Evolutionary conservation across 192 early-diverging fungal species (phyloP).

Genomic region (Blastocladiella britannica): DNA sequence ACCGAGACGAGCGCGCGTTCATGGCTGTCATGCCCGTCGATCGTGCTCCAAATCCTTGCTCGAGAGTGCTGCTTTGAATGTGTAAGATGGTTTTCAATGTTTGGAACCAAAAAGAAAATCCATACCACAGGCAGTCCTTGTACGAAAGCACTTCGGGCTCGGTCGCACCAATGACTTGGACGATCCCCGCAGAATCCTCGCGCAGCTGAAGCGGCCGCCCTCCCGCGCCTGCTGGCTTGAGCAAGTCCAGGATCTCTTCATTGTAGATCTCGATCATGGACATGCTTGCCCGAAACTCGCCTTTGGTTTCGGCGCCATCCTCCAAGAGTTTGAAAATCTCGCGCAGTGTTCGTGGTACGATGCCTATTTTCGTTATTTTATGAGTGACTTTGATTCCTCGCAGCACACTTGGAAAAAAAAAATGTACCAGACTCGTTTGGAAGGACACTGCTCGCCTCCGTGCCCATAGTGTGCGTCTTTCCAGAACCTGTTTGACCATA

Average conservation of each 20-base stretch:
- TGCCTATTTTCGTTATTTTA: slow-evolving; percentile 11
- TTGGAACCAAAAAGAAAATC: not conserved
- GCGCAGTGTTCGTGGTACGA: slow-evolving; percentile 43
- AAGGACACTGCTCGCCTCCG: slow-evolving; percentile 27
- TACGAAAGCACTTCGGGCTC: slow-evolving; percentile 11
- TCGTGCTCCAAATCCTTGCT: slow-evolving; percentile 18
- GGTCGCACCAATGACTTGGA: slow-evolving; percentile 48
- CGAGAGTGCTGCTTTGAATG: slow-evolving; percentile 22
- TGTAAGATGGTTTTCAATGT: slow-evolving; percentile 30
- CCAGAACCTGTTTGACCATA: slow-evolving; percentile 70
- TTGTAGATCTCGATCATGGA: slow-evolving; percentile 12
- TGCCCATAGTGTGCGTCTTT: slow-evolving; percentile 70
- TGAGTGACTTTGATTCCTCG: not conserved
- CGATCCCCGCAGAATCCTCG: slow-evolving; percentile 43
- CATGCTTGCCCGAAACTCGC: not conserved
- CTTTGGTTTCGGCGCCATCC: slow-evolving; percentile 1
- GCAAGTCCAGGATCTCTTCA: slow-evolving; percentile 37
- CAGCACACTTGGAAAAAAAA: not conserved
- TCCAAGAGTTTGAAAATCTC: slow-evolving; percentile 34
- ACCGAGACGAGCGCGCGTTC: slow-evolving; percentile 50
- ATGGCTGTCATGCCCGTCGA: slow-evolving; percentile 53
- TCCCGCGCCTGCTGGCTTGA: slow-evolving; percentile 16
- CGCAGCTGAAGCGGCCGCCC: slow-evolving; percentile 34
- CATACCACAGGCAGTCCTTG: not conserved
- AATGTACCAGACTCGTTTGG: not conserved